These are phyloP conservation scores for Fallopia convolvulus DNA, from an alignment of 148 eudicot species.

Conservation along the genomic window DNA sequence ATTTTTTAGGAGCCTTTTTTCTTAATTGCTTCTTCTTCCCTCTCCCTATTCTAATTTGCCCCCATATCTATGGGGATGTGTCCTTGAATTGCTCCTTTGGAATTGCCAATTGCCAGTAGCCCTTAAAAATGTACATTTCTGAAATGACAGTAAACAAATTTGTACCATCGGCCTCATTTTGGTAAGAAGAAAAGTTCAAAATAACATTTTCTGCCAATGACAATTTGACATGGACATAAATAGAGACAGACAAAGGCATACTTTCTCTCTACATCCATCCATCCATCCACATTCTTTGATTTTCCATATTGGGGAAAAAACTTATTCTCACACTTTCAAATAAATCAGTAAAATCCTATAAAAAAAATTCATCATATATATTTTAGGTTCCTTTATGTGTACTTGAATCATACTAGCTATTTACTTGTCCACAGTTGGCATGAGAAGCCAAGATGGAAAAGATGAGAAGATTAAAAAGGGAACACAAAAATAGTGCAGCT, in stretches of 20 bases:
- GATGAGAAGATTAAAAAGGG: neutral
- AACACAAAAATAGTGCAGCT: neutral
- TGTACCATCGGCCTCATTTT: too few species aligned
- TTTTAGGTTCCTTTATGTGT: too few species aligned
- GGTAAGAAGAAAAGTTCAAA: neutral
- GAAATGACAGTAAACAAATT: neutral
- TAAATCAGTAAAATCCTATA: too few species aligned
- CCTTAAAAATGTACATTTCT: neutral
- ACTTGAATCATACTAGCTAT: too few species aligned
- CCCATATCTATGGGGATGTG: neutral
- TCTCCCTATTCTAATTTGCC: neutral
- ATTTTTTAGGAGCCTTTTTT: neutral
- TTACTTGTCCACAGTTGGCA: neutral
- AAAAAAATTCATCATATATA: too few species aligned
- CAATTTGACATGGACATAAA: neutral
- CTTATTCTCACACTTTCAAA: neutral
- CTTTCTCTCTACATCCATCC: neutral
- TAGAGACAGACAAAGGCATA: neutral
- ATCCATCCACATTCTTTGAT: neutral
- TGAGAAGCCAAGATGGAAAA: neutral
- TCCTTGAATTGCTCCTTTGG: neutral
- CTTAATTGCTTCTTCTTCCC: neutral
- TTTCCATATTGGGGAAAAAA: neutral
- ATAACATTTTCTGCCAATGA: neutral
- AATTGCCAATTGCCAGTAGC: neutral